Evolutionary conservation across 805 yeast species (phyloP).

Genomic region (Tetrapisispora iriomotensis): DNA sequence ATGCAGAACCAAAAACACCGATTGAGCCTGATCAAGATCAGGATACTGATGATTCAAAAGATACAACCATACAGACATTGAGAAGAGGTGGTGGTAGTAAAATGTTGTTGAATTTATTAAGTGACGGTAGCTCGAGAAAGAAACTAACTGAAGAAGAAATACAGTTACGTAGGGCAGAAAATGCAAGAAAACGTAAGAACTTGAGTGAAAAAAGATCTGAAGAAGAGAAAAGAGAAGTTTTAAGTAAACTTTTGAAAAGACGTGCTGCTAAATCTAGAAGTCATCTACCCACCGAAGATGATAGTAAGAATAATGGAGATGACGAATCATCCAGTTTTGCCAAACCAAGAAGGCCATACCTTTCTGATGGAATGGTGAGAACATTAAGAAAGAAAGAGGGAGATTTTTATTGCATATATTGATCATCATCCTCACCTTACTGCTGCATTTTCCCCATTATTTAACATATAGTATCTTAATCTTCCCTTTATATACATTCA

Average conservation of each 20-base stretch:
- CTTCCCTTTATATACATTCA: too few relatives aligned
- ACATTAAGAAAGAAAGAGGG: constrained; percentile 10
- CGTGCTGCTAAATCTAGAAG: constrained; percentile 65
- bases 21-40: constrained; percentile 14
- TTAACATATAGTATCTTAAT: too few relatives aligned
- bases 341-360: constrained; percentile 27
- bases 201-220: constrained; percentile 72
- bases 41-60: constrained; percentile 6
- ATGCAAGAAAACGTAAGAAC: constrained; percentile 80
- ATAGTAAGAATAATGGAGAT: constrained; percentile 8
- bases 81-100: constrained; percentile 14
- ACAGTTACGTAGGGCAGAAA: constrained; percentile 73
- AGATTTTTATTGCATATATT: constrained; percentile 14
- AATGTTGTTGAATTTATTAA: constrained; percentile 14
- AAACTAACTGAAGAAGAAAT: constrained; percentile 76
- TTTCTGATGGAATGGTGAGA: constrained; percentile 19
- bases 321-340: constrained; percentile 9
- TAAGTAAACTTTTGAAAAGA: constrained; percentile 75
- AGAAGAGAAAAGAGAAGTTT: constrained; percentile 87
- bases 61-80: constrained; percentile 17
- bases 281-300: constrained; percentile 14
- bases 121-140: constrained; percentile 31
- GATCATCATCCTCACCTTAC: too few relatives aligned
- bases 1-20: constrained; percentile 14
- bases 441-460: too few relatives aligned